Conservation (phyloP, 2,329 filamentous ascomycete species). For the Colletotrichum eremochloae region DNA sequence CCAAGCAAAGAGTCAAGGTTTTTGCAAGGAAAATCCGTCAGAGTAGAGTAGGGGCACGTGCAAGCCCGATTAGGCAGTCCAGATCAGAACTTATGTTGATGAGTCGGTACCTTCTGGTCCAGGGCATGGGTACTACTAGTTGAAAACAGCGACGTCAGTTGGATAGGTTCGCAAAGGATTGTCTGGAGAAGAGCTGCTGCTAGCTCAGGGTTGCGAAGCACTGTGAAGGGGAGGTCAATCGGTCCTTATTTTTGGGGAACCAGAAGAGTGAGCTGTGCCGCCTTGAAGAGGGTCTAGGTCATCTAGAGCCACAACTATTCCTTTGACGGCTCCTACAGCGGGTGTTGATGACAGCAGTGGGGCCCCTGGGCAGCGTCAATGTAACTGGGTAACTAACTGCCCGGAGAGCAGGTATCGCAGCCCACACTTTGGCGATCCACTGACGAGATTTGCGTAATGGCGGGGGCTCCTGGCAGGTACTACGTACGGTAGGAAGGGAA, state of each 20-base stretch:
- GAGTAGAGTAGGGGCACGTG: constrained; percentile 2
- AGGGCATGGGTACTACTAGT: constrained; percentile 24
- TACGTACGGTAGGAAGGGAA: constrained; percentile 37
- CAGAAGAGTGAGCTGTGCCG: constrained; percentile 17
- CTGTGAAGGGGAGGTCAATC: constrained; percentile 7
- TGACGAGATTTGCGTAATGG: constrained; percentile 25
- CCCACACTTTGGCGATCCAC: constrained; percentile 29
- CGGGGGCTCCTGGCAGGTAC: constrained; percentile 33
- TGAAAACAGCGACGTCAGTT: constrained; percentile 1
- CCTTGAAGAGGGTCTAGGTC: constrained; percentile 25
- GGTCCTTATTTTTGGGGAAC: constrained; percentile 21
- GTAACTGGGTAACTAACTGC: constrained; percentile 6
- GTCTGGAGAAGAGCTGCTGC: neutral
- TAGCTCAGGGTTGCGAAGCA: neutral
- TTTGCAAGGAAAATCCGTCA: constrained; percentile 8
- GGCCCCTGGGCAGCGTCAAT: constrained; percentile 22
- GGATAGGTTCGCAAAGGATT: neutral
- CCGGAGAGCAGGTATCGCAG: constrained; percentile 32
- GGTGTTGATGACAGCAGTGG: constrained; percentile 36
- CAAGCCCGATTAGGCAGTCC: constrained; percentile 3
- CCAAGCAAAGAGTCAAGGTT: constrained; percentile 8
- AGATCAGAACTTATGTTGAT: constrained; percentile 11
- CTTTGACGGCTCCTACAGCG: constrained; percentile 10
- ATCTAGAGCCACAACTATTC: constrained; percentile 33
- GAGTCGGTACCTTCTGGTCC: constrained; percentile 12